Percentiles rank a stretch among this genome's conserved stretches.
These are phyloP conservation scores for Cyathus striatus DNA, from an alignment of 768 basidiomycete genomes.

Conservation along the genomic window DNA sequence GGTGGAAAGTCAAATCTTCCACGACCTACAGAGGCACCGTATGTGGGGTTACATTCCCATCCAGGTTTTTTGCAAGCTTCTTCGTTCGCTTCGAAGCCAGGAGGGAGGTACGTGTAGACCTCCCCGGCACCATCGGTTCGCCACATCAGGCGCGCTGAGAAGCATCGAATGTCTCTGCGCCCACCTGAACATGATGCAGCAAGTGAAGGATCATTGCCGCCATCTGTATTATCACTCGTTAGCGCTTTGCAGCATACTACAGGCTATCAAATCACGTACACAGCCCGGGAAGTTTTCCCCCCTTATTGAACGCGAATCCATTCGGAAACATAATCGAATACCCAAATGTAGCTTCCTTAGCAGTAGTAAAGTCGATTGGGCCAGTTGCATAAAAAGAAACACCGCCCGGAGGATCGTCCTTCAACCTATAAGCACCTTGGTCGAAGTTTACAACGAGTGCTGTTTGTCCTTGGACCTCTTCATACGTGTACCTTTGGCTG, in stretches of 20 bases:
- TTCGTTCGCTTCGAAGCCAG: slow-evolving; percentile 35
- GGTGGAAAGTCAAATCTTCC: slow-evolving; percentile 53
- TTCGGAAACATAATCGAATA: slow-evolving; percentile 50
- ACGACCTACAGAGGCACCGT: slow-evolving; percentile 55
- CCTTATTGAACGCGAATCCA: slow-evolving; percentile 55
- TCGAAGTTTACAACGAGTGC: slow-evolving; percentile 43
- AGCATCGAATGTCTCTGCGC: slow-evolving; percentile 43
- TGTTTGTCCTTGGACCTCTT: slow-evolving; percentile 37
- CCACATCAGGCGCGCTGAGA: slow-evolving; percentile 63
- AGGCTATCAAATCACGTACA: slow-evolving; percentile 44
- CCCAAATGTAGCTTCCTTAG: slow-evolving; percentile 54
- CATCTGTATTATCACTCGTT: slow-evolving; percentile 40
- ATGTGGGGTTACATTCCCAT: slow-evolving; percentile 47
- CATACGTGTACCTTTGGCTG: slow-evolving; percentile 15
- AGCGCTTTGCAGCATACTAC: no score
- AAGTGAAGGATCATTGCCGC: slow-evolving; percentile 37
- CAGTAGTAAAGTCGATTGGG: slow-evolving; percentile 42
- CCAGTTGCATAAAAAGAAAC: slow-evolving; percentile 64
- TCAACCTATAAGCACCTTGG: slow-evolving; percentile 44
- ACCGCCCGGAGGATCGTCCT: slow-evolving; percentile 39
- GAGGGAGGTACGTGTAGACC: slow-evolving; percentile 60
- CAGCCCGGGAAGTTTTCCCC: slow-evolving; percentile 66
- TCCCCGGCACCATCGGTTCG: slow-evolving; percentile 49
- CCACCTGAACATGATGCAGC: slow-evolving; percentile 58
- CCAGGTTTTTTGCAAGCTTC: slow-evolving; percentile 34